A percentile compares a stretch with the other conserved stretches of the same genome.
These are phyloP conservation scores for Malus hybrid DNA, from an alignment of 331 rosid species.

Conservation along the genomic window DNA sequence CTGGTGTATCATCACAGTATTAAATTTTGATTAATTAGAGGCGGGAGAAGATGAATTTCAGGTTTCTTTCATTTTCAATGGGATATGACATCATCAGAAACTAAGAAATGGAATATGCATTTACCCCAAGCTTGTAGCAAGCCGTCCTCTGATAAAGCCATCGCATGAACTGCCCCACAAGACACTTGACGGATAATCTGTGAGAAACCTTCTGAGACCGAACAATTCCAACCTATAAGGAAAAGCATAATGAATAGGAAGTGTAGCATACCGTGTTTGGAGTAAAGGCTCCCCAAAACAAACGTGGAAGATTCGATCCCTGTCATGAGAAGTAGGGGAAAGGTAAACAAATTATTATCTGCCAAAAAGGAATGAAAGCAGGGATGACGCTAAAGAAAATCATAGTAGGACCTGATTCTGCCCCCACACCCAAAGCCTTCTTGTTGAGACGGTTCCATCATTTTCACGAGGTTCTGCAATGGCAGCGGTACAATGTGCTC, in stretches of 20 bases:
- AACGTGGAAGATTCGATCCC: conserved; percentile 89
- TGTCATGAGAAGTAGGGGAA: conserved; percentile 19
- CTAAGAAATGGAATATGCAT: background rate
- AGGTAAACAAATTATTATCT: background rate
- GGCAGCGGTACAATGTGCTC: conserved; percentile 93
- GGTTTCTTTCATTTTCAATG: conserved; percentile 10
- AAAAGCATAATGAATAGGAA: background rate
- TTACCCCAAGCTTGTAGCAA: conserved; percentile 88
- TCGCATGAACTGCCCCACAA: conserved; percentile 86
- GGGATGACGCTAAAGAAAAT: background rate
- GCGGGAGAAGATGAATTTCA: conserved; percentile 10
- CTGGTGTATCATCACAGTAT: conserved; percentile 59
- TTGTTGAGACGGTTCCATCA: conserved; percentile 57
- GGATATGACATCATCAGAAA: background rate
- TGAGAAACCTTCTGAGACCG: background rate
- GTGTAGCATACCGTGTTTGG: conserved; percentile 50
- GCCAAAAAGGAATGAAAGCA: background rate
- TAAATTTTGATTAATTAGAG: conserved; percentile 22
- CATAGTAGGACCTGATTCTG: conserved; percentile 67
- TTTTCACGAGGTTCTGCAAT: conserved; percentile 73
- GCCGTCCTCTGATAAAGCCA: conserved; percentile 86
- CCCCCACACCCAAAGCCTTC: conserved; percentile 98
- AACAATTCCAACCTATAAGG: background rate
- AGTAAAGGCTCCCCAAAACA: conserved; percentile 78
- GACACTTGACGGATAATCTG: conserved; percentile 83